A percentile compares a stretch with the other conserved stretches of the same genome.
Evolutionary conservation across 108 stramenopile genomes (phyloP).

Genomic region (Poteriospumella lacustris): DNA sequence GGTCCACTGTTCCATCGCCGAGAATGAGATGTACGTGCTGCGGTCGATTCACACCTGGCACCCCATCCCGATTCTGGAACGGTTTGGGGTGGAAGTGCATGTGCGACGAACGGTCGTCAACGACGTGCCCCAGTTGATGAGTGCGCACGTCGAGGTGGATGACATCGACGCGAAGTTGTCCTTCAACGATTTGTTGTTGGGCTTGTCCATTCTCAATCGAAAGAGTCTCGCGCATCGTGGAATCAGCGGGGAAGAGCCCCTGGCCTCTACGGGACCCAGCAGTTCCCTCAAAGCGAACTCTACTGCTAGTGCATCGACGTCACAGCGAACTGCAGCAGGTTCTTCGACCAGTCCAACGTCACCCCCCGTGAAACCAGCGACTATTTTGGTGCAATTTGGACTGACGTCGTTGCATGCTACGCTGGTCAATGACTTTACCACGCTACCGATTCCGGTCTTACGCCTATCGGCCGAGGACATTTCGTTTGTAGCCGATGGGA

Average conservation of each 20-base stretch:
- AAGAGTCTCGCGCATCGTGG: too few relatives aligned
- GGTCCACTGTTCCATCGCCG: background rate
- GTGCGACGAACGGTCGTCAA: background rate
- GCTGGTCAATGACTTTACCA: conserved; percentile 15
- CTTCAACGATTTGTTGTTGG: conserved; percentile 17
- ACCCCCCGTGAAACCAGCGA: too few relatives aligned
- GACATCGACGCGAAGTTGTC: background rate
- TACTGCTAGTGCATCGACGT: too few relatives aligned
- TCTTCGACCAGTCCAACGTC: too few relatives aligned
- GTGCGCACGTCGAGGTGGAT: background rate
- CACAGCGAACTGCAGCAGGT: too few relatives aligned
- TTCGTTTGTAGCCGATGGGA: background rate
- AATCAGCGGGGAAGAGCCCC: too few relatives aligned
- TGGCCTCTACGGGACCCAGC: too few relatives aligned
- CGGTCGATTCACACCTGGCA: background rate
- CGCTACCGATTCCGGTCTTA: background rate
- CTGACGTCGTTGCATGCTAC: background rate
- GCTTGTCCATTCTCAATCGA: background rate
- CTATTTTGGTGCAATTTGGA: background rate
- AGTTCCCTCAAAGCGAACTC: too few relatives aligned
- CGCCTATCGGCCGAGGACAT: background rate
- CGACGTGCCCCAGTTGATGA: background rate
- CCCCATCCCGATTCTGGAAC: background rate
- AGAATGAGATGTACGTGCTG: background rate
- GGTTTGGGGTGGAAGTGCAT: background rate